Conservation (phyloP, 495 filamentous ascomycete genomes). For the Aspergillus heteromorphus region DNA sequence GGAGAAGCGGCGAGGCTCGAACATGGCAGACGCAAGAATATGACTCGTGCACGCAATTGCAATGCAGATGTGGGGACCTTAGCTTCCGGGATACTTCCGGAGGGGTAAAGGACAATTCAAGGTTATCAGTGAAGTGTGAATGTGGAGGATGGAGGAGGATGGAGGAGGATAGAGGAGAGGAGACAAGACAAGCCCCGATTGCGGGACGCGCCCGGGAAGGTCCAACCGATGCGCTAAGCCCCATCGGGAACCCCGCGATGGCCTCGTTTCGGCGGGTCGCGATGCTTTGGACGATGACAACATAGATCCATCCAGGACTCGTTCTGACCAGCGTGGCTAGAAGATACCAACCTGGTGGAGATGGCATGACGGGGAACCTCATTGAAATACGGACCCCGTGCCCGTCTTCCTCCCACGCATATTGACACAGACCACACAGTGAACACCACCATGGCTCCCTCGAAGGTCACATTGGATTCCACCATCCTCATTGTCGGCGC, state of each 20-base stretch:
- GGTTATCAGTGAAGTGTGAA: background rate
- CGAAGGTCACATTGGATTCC: constrained; percentile 6
- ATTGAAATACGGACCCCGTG: background rate
- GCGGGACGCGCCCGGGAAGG: constrained; percentile 19
- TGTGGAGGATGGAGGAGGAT: background rate
- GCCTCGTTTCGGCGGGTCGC: background rate
- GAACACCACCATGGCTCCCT: constrained; percentile 10
- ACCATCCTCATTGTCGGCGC: constrained; percentile 42
- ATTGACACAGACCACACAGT: background rate
- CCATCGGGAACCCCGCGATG: background rate
- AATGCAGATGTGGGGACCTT: background rate
- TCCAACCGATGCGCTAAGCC: constrained; percentile 20
- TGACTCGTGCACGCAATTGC: background rate
- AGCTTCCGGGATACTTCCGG: background rate
- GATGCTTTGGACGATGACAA: background rate
- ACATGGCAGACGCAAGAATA: background rate
- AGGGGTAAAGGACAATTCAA: background rate
- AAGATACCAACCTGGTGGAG: background rate
- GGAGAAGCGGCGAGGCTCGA: constrained; percentile 11
- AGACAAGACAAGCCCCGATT: too few species aligned
- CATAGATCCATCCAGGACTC: background rate
- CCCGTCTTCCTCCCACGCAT: background rate
- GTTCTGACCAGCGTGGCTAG: background rate
- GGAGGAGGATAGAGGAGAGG: too few species aligned
- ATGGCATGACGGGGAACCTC: background rate